Evolutionary conservation across 2,329 filamentous ascomycete species (phyloP).

Genomic region (Neopestalotiopsis sp.): DNA sequence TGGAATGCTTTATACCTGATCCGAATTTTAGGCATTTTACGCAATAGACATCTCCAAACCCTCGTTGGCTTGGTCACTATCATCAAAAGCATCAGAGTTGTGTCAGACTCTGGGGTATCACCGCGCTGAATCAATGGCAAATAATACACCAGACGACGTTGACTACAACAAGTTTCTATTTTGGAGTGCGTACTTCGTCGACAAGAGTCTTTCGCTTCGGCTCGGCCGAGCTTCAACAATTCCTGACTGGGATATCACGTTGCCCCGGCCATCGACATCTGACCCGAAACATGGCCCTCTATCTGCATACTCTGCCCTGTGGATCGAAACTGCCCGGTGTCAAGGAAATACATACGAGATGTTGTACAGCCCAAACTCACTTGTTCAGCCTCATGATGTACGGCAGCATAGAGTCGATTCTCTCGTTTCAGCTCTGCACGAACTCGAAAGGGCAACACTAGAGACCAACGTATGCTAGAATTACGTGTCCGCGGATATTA

Average conservation of each 20-base stretch:
- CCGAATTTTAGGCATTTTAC: conserved; percentile 57
- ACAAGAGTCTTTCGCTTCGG: conserved; percentile 63
- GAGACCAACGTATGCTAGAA: background rate
- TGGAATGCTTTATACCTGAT: background rate
- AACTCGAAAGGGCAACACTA: background rate
- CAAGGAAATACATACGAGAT: conserved; percentile 65
- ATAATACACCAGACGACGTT: conserved; percentile 35
- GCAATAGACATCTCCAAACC: conserved; percentile 67
- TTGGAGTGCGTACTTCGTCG: conserved; percentile 60
- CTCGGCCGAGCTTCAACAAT: conserved; percentile 64
- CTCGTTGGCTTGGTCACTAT: conserved; percentile 69
- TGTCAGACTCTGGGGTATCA: conserved; percentile 70
- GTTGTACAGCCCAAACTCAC: conserved; percentile 55
- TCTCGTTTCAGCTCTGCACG: background rate
- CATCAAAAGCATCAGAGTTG: conserved; percentile 62
- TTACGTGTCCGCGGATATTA: background rate
- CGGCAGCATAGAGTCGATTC: background rate
- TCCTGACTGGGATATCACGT: conserved; percentile 64
- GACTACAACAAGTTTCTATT: conserved; percentile 44
- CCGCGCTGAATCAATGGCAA: conserved; percentile 43
- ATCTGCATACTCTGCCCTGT: conserved; percentile 40
- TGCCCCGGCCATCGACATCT: conserved; percentile 29
- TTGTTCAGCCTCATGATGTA: background rate
- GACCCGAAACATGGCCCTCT: background rate
- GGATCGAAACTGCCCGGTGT: conserved; percentile 61